phyloP scores from a whole-genome alignment of 164 flowering plant genomes.

The Vitis cinerea region DNA sequence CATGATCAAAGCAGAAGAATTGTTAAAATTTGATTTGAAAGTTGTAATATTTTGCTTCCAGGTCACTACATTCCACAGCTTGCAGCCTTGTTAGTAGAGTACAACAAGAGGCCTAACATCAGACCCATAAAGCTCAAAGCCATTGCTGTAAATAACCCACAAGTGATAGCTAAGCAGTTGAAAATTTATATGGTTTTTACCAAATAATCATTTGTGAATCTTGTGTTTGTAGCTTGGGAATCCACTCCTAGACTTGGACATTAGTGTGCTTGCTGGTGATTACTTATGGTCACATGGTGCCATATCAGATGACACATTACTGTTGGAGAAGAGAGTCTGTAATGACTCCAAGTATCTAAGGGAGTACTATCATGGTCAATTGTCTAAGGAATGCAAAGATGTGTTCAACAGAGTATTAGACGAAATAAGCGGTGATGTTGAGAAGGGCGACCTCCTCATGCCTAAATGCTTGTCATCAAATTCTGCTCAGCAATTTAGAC shows the following conservation, averaged over 20 bases:
- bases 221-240: constrained; percentile 32
- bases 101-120: constrained; percentile 31
- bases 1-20: neutral
- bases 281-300: constrained; percentile 48
- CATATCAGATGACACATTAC: constrained; percentile 29
- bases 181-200: no score
- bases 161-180: no score
- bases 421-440: constrained; percentile 27
- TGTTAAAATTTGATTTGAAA: neutral
- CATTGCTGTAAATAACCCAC: constrained; percentile 28
- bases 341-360: constrained; percentile 23
- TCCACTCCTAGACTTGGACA: constrained; percentile 42
- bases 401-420: constrained; percentile 28
- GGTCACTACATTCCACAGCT: constrained; percentile 55
- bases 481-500: constrained; percentile 7
- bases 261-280: constrained; percentile 27
- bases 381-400: constrained; percentile 27
- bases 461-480: constrained; percentile 22
- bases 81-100: constrained; percentile 36
- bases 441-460: constrained; percentile 22
- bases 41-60: constrained; percentile 6
- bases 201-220: neutral
- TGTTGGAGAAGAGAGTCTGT: constrained; percentile 33
- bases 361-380: constrained; percentile 13
- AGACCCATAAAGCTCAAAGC: constrained; percentile 41